phyloP scores from a whole-genome alignment of 2,329 filamentous ascomycete genomes.

The Claviceps citrina region DNA sequence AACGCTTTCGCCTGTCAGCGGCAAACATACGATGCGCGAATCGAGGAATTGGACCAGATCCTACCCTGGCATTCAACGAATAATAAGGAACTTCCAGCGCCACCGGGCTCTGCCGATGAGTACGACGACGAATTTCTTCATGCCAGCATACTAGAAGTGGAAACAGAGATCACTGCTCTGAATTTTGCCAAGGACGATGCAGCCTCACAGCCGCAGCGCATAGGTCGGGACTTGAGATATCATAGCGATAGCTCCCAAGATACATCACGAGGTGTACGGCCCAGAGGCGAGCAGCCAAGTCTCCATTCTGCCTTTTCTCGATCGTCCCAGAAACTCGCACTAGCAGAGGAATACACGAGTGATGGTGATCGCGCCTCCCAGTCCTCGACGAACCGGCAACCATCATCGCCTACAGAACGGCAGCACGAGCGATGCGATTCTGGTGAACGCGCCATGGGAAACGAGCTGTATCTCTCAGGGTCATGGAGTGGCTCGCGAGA shows the following conservation, averaged over 20 bases:
- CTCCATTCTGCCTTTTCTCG: conserved; percentile 40
- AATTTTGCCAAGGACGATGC: conserved; percentile 23
- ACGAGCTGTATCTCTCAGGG: conserved; percentile 3
- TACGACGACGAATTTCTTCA: conserved; percentile 5
- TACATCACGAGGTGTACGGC: conserved; percentile 9
- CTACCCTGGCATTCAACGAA: conserved; percentile 37
- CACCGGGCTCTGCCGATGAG: conserved; percentile 39
- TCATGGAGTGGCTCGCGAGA: conserved; percentile 12
- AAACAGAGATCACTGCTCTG: conserved; percentile 8
- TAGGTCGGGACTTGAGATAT: conserved; percentile 10
- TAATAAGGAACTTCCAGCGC: conserved; percentile 62
- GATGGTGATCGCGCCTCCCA: conserved; percentile 49
- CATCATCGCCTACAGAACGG: conserved; percentile 26
- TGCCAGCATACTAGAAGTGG: neutral
- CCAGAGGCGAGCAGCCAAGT: conserved; percentile 12
- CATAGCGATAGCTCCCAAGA: conserved; percentile 12
- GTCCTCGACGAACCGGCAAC: conserved; percentile 51
- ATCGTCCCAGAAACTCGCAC: conserved; percentile 22
- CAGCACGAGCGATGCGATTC: conserved; percentile 9
- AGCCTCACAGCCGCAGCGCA: conserved; percentile 8
- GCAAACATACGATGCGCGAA: conserved; percentile 77
- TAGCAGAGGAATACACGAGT: conserved; percentile 23
- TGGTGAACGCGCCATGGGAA: conserved; percentile 5
- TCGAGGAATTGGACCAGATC: conserved; percentile 69
- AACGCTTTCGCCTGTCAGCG: conserved; percentile 34